Evolutionary conservation across 2,329 filamentous ascomycete genomes (phyloP).

Genomic region (Dendrostoma leiphaemia): DNA sequence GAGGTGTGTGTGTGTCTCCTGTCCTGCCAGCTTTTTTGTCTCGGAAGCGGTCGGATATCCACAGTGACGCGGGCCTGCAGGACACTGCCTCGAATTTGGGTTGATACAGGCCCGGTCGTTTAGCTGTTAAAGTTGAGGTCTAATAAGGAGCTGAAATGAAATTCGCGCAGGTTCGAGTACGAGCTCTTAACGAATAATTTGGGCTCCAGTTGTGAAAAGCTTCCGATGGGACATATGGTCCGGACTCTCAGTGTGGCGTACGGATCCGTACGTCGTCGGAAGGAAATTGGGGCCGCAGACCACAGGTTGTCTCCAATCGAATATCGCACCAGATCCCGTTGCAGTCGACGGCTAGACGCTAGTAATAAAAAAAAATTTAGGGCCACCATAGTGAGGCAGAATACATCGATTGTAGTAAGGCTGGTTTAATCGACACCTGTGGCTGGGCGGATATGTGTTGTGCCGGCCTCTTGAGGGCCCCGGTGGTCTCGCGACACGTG

Average conservation of each 20-base stretch:
- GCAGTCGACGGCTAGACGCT: background rate
- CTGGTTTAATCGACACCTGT: background rate
- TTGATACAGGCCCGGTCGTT: background rate
- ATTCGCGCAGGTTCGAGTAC: background rate
- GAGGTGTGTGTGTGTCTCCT: conserved; percentile 4
- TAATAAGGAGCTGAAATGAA: background rate
- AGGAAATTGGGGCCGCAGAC: background rate
- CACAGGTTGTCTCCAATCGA: background rate
- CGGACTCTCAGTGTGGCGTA: background rate
- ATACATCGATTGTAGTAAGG: background rate
- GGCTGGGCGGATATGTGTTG: background rate
- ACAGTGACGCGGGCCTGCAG: conserved; percentile 14
- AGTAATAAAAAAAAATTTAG: background rate
- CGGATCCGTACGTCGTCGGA: background rate
- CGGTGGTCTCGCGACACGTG: background rate
- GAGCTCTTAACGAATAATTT: background rate
- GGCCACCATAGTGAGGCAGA: background rate
- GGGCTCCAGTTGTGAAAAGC: background rate
- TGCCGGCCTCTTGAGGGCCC: background rate
- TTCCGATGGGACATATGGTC: background rate
- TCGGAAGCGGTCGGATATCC: conserved; percentile 5
- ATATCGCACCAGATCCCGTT: background rate
- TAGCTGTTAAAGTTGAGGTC: background rate
- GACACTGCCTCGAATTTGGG: conserved; percentile 15
- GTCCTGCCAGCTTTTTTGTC: conserved; percentile 16